Percentiles rank a stretch among this genome's conserved stretches.
phyloP scores from a whole-genome alignment of 306 rosid genomes.

The Cyamopsis tetragonoloba region DNA sequence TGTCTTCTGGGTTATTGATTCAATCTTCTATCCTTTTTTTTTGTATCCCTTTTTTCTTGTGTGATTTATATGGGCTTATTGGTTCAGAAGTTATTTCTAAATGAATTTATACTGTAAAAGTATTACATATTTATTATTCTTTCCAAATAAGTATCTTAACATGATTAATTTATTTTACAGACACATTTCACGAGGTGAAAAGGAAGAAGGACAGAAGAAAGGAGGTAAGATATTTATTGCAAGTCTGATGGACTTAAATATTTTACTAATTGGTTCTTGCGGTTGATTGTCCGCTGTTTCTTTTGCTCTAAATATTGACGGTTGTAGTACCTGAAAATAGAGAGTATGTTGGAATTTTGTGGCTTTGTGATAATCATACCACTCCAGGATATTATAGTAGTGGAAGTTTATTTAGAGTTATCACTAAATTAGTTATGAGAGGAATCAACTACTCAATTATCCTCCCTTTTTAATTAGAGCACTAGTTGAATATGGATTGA shows the following conservation, averaged over 20 bases:
- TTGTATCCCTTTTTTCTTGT: neutral
- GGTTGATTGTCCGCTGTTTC: slow-evolving; percentile 10
- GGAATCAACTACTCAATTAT: neutral
- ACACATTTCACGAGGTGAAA: slow-evolving; percentile 89
- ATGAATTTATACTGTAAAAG: neutral
- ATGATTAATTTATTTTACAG: slow-evolving; percentile 42
- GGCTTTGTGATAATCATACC: slow-evolving; percentile 14
- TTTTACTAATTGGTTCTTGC: neutral
- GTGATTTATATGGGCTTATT: neutral
- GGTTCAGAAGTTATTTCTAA: slow-evolving; percentile 9
- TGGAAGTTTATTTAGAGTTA: neutral
- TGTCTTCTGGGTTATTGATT: slow-evolving; percentile 6
- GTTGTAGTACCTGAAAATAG: slow-evolving; percentile 4
- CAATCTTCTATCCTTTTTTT: slow-evolving; percentile 9
- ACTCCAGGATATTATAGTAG: neutral
- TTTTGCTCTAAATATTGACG: slow-evolving; percentile 16
- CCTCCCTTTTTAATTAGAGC: neutral
- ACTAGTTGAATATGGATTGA: neutral
- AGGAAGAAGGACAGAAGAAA: slow-evolving; percentile 79
- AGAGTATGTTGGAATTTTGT: neutral
- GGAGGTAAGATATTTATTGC: slow-evolving; percentile 58
- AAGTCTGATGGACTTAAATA: slow-evolving; percentile 19
- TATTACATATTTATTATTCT: slow-evolving; percentile 7
- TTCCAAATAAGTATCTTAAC: slow-evolving; percentile 8
- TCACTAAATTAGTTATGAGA: neutral